phyloP scores from a whole-genome alignment of 2,329 filamentous ascomycete species.

The Madurella fahalii region DNA sequence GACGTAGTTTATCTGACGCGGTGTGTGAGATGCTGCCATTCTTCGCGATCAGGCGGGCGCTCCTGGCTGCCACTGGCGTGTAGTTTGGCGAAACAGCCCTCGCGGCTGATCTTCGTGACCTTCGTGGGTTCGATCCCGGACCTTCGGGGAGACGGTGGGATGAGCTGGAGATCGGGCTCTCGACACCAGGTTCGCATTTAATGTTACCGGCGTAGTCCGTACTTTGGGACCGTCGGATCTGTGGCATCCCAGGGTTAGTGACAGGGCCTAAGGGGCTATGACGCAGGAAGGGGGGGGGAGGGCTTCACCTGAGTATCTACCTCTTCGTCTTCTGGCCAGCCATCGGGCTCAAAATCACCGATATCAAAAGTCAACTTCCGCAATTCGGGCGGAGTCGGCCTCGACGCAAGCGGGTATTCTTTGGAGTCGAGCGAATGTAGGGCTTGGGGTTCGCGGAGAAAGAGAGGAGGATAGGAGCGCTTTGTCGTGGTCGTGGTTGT shows the following conservation, averaged over 20 bases:
- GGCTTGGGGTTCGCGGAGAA: constrained; percentile 68
- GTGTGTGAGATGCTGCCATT: constrained; percentile 29
- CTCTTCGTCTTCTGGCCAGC: constrained; percentile 25
- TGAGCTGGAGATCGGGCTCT: constrained; percentile 30
- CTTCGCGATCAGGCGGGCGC: constrained; percentile 31
- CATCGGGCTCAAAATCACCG: constrained; percentile 54
- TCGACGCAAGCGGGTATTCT: constrained; percentile 81
- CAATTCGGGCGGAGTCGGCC: constrained; percentile 76
- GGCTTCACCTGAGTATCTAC: constrained; percentile 18
- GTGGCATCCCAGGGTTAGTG: constrained; percentile 9
- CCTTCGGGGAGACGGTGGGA: constrained; percentile 25
- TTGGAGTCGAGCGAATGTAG: constrained; percentile 75
- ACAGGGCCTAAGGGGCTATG: neutral
- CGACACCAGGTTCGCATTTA: constrained; percentile 32
- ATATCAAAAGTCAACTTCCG: constrained; percentile 70
- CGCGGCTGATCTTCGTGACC: constrained; percentile 32
- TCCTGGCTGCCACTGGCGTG: constrained; percentile 29
- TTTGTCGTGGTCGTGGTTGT: constrained; percentile 92
- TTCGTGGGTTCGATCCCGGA: constrained; percentile 30
- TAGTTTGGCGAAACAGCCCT: constrained; percentile 34
- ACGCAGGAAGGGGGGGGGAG: too few relatives aligned
- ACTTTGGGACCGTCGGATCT: constrained; percentile 22
- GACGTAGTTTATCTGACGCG: constrained; percentile 39
- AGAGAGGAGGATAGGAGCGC: constrained; percentile 76
- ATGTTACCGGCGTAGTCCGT: constrained; percentile 21